phyloP scores from a whole-genome alignment of 2,329 filamentous ascomycete genomes.

The Penicillium sp. region DNA sequence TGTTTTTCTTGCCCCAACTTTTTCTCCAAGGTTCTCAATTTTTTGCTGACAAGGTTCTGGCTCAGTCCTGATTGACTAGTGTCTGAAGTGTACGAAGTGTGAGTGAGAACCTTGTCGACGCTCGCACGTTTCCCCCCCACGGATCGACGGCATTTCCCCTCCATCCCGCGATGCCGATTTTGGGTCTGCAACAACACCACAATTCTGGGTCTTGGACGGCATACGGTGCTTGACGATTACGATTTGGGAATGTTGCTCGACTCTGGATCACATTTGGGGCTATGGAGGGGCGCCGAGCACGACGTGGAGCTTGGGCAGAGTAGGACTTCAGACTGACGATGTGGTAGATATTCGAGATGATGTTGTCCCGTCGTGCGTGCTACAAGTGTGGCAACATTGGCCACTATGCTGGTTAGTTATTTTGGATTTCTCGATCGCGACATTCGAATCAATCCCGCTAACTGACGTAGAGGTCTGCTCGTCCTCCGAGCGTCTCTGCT shows the following conservation, averaged over 20 bases:
- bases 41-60: slow-evolving; percentile 15
- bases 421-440: neutral
- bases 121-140: neutral
- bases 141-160: slow-evolving; percentile 12
- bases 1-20: neutral
- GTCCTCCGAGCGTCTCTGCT: slow-evolving; percentile 96
- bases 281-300: neutral
- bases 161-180: slow-evolving; percentile 2
- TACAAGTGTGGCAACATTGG: slow-evolving; percentile 77
- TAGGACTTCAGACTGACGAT: slow-evolving; percentile 14
- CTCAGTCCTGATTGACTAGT: slow-evolving; percentile 21
- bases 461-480: slow-evolving; percentile 80
- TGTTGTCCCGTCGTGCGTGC: slow-evolving; percentile 79
- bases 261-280: neutral
- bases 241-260: neutral
- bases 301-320: slow-evolving; percentile 1
- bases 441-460: slow-evolving; percentile 1
- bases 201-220: neutral
- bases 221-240: neutral
- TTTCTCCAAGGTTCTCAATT: slow-evolving; percentile 32
- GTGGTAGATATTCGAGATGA: slow-evolving; percentile 55
- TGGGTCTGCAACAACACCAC: neutral
- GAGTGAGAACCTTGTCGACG: slow-evolving; percentile 20
- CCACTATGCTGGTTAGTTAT: slow-evolving; percentile 56
- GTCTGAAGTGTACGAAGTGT: slow-evolving; percentile 29